Conservation (phyloP, 1,139 yeast genomes). For the Geotrichum aggregatum region DNA sequence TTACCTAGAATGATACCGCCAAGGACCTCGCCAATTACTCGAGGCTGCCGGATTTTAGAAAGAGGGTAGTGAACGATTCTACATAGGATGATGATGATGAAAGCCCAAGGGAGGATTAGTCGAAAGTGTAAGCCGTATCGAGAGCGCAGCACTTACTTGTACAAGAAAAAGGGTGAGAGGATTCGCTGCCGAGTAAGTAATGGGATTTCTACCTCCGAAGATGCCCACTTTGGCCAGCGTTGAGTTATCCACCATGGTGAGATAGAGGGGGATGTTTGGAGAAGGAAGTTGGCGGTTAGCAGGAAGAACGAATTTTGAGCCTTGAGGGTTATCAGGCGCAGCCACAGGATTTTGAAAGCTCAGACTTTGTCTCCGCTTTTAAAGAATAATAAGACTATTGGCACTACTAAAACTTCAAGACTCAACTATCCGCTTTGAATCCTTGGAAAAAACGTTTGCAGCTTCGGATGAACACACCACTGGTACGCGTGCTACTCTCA, state of each 20-base stretch:
- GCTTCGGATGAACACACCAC: too few species aligned
- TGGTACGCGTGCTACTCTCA: too few species aligned
- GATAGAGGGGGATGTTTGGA: too few species aligned
- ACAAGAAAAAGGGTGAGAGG: slow-evolving; percentile 61
- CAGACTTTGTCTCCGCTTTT: too few species aligned
- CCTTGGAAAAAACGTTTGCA: too few species aligned
- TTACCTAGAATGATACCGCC: slow-evolving; percentile 73
- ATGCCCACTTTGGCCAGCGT: slow-evolving; percentile 35
- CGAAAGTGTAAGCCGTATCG: neutral
- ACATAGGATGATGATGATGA: slow-evolving; percentile 51
- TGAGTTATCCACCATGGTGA: slow-evolving; percentile 18
- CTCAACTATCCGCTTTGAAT: too few species aligned
- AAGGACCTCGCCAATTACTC: slow-evolving; percentile 73
- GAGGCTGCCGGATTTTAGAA: slow-evolving; percentile 60
- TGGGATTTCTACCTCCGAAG: slow-evolving; percentile 65
- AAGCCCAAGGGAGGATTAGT: slow-evolving; percentile 22
- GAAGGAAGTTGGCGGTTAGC: too few species aligned
- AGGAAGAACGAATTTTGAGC: neutral
- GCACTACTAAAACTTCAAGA: too few species aligned
- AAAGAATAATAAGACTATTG: too few species aligned
- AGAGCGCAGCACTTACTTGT: slow-evolving; percentile 44
- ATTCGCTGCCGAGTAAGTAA: slow-evolving; percentile 50
- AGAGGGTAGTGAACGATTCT: slow-evolving; percentile 57
- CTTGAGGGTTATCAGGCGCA: too few species aligned
- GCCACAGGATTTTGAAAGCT: too few species aligned